A percentile compares a stretch with the other conserved stretches of the same genome.
These are phyloP conservation scores for Alternaria sp. DNA, from an alignment of 2,329 filamentous ascomycete genomes.

Conservation along the genomic window DNA sequence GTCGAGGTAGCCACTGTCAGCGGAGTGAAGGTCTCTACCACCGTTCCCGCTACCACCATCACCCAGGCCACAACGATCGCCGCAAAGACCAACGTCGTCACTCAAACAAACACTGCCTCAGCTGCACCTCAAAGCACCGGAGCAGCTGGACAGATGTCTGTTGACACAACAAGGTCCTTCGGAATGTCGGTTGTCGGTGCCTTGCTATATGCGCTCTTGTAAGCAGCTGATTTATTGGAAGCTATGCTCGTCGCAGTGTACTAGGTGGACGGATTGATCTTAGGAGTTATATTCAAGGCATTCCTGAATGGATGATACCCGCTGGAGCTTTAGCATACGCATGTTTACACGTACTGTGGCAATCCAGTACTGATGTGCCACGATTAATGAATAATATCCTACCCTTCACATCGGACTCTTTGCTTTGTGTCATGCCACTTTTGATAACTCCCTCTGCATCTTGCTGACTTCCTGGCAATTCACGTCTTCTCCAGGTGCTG, in stretches of 20 bases:
- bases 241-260: background rate
- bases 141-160: slow-evolving; percentile 28
- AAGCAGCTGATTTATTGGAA: background rate
- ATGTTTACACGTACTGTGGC: slow-evolving; percentile 11
- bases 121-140: slow-evolving; percentile 29
- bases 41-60: slow-evolving; percentile 32
- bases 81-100: slow-evolving; percentile 29
- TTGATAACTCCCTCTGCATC: slow-evolving; percentile 16
- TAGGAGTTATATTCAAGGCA: slow-evolving; percentile 5
- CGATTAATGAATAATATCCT: slow-evolving; percentile 27
- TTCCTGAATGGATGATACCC: slow-evolving; percentile 34
- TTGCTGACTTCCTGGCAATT: slow-evolving; percentile 39
- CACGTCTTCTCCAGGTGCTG: slow-evolving; percentile 41
- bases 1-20: slow-evolving; percentile 29
- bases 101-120: slow-evolving; percentile 24
- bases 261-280: background rate
- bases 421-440: background rate
- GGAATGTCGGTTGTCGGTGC: slow-evolving; percentile 38
- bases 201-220: slow-evolving; percentile 37
- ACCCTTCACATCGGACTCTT: background rate
- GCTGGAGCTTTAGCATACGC: slow-evolving; percentile 7
- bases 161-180: slow-evolving; percentile 30
- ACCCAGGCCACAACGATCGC: slow-evolving; percentile 36
- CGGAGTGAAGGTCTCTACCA: slow-evolving; percentile 28
- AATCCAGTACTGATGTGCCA: slow-evolving; percentile 15